Conservation (phyloP, 1,284 basidiomycete species). For the Apiotrichum siamense region DNA sequence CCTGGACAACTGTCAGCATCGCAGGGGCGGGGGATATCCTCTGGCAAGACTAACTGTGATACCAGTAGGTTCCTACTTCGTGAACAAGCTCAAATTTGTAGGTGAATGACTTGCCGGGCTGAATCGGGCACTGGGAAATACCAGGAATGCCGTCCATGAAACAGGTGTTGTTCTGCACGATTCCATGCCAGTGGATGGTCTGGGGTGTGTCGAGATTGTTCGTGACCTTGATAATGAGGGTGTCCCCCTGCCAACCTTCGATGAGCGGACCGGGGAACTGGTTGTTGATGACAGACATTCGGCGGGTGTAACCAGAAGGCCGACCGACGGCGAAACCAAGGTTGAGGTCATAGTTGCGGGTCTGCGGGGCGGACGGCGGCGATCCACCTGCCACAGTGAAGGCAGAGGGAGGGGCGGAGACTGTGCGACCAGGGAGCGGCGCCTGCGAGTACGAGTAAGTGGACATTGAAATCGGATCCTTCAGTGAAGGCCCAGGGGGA, state of each 20-base stretch:
- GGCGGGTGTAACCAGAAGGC: conserved; percentile 7
- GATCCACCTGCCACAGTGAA: not conserved
- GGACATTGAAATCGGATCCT: not conserved
- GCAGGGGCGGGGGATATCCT: too few relatives aligned
- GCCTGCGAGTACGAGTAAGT: not conserved
- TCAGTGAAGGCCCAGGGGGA: not conserved
- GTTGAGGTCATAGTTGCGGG: conserved; percentile 5
- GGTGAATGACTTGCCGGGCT: conserved; percentile 50
- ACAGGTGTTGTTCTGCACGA: conserved; percentile 25
- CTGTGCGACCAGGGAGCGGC: not conserved
- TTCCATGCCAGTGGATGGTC: conserved; percentile 35
- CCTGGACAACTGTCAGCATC: too few relatives aligned
- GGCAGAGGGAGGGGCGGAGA: not conserved
- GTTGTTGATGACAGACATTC: conserved; percentile 8
- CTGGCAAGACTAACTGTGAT: too few relatives aligned
- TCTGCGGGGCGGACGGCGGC: not conserved
- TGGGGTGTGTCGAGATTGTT: conserved; percentile 25
- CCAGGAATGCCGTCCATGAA: conserved; percentile 35
- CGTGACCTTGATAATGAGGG: conserved; percentile 23
- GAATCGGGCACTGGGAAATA: conserved; percentile 51
- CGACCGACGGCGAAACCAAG: conserved; percentile 2
- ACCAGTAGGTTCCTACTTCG: conserved; percentile 36
- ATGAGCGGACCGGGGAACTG: conserved; percentile 27
- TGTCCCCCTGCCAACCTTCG: conserved; percentile 33
- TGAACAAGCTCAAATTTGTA: conserved; percentile 43